A percentile compares a stretch with the other conserved stretches of the same genome.
Conservation (phyloP, 169 alveolate species). For the Cryptosporidium sp. region DNA sequence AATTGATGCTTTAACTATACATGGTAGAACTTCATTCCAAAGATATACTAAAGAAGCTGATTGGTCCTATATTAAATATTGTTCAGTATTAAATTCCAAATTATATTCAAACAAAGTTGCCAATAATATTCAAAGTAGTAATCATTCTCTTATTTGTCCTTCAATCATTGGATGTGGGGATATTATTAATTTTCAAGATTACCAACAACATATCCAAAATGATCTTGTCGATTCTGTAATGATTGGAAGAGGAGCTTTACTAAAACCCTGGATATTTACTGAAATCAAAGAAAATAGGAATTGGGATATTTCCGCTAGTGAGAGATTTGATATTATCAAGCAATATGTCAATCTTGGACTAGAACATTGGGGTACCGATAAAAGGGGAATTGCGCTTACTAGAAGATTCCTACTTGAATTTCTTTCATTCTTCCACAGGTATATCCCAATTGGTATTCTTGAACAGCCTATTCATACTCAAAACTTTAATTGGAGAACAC, state of each 20-base stretch:
- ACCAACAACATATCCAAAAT: slow-evolving; percentile 54
- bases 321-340: slow-evolving; percentile 84
- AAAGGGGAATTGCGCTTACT: slow-evolving; percentile 86
- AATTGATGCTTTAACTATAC: slow-evolving; percentile 81
- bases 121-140: background rate
- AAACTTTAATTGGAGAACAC: slow-evolving; percentile 83
- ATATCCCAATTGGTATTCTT: slow-evolving; percentile 85
- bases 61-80: slow-evolving; percentile 83
- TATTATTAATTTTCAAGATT: slow-evolving; percentile 78
- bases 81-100: slow-evolving; percentile 71
- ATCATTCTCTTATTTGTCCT: slow-evolving; percentile 24
- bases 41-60: slow-evolving; percentile 86
- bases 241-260: slow-evolving; percentile 88
- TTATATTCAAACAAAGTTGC: background rate
- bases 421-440: slow-evolving; percentile 84
- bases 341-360: slow-evolving; percentile 83
- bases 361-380: slow-evolving; percentile 90
- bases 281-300: slow-evolving; percentile 83
- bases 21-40: slow-evolving; percentile 87
- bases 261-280: slow-evolving; percentile 90
- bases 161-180: slow-evolving; percentile 87
- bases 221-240: slow-evolving; percentile 81
- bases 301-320: slow-evolving; percentile 88
- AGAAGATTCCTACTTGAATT: slow-evolving; percentile 85
- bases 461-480: slow-evolving; percentile 79